Evolutionary conservation across 139 green algal genomes (phyloP), one percentile per base, ranked within the genome.

Genomic region (Chlorella ohadii): DNA sequence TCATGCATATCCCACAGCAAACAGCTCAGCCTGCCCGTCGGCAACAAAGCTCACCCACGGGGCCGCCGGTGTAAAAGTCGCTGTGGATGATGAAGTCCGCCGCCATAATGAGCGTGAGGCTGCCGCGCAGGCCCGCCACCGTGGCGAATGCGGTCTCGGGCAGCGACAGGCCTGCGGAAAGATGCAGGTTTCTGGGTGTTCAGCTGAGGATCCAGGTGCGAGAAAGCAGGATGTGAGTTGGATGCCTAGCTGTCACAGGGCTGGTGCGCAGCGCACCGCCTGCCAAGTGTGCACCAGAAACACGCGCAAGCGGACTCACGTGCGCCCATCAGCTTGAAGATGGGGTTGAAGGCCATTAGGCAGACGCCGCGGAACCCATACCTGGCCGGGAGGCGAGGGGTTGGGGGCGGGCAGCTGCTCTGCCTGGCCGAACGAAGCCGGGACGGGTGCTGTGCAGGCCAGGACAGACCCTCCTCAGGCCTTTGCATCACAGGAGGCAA

Each of bases 41-140:
- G 63, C 63, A 39, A 31, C 64, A 13, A 4, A 11, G 0, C 68
- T 34, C 68, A 76, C 68, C 68, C 0, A 76, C 68, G 4, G 38
- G 19, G 23, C 68, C 68, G 0, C 68, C 68, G 22, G 38, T 36
- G 38, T 76, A 76, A 27, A 76, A 76, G 38, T 76, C 68, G 38
- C 38, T 57, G 68, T 76, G 68, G 28, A 70, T 83, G 39, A 72
- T 79, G 15, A 97, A 81, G 65, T 95, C 87, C 3, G 91, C 92
- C 33, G 95, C 89, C 73, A 97, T 86, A 57, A 98, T 97, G 68
- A 98, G 91, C 3, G 91, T 96, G 65, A 98, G 81, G 5, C 88
- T 87, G 51, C 95, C 95, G 44, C 95, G 81, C 63, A 98, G 86
- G 3, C 93, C 95, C 9, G 89, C 86, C 36, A 90, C 70, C 0